Conservation (phyloP, 176 grass and related monocot species). For the Panicum miliaceum region DNA sequence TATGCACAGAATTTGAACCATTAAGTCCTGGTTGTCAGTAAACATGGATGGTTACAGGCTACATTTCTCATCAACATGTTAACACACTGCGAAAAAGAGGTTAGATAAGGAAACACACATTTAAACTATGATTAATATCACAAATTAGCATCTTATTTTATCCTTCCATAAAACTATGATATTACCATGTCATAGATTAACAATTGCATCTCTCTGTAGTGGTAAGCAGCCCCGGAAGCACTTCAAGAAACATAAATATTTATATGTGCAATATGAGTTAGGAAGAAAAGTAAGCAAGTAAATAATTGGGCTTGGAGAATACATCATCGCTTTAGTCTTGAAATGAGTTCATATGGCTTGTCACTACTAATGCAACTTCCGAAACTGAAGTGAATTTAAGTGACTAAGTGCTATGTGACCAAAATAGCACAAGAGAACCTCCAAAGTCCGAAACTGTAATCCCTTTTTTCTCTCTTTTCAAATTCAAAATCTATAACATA, state of each 20-base stretch:
- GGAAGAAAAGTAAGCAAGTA: background rate
- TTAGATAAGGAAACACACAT: background rate
- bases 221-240: background rate
- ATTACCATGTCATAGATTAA: background rate
- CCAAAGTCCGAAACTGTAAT: background rate
- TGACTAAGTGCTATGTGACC: background rate
- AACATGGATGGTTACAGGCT: background rate
- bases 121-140: background rate
- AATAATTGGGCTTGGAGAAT: background rate
- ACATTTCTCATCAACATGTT: background rate
- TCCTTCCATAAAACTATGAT: slow-evolving; percentile 10
- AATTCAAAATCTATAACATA: background rate
- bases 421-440: background rate
- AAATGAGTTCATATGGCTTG: background rate
- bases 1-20: background rate
- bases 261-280: background rate
- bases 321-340: background rate
- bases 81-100: background rate
- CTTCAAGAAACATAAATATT: background rate
- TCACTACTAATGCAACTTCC: background rate
- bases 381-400: background rate
- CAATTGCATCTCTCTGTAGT: background rate
- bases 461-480: background rate
- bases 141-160: background rate
- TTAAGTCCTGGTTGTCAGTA: background rate